A percentile compares a stretch with the other conserved stretches of the same genome.
These are phyloP conservation scores for Nitzschia palea DNA, from an alignment of 108 stramenopile genomes.

Conservation along the genomic window DNA sequence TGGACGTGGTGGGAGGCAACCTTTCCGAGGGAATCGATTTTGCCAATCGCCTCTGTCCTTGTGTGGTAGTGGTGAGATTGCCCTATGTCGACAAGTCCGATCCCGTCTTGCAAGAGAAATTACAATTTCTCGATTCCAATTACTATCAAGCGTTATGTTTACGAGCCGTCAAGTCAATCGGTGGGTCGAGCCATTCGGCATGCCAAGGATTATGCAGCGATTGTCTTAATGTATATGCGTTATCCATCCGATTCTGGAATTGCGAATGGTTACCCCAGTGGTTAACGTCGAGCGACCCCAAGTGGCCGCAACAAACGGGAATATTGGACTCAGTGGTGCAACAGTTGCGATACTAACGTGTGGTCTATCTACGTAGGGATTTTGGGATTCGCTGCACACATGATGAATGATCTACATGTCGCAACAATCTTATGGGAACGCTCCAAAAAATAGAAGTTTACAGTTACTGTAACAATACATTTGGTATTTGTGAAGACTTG, in stretches of 20 bases:
- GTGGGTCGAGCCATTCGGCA: conserved; percentile 98
- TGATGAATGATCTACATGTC: too few relatives aligned
- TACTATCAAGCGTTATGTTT: conserved; percentile 96
- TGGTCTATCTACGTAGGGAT: too few relatives aligned
- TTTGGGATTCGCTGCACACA: too few relatives aligned
- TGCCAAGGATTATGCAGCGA: conserved; percentile 89
- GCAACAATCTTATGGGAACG: too few relatives aligned
- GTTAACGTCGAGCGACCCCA: conserved; percentile 44
- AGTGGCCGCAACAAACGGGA: conserved; percentile 20
- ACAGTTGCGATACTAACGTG: too few relatives aligned
- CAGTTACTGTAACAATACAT: too few relatives aligned
- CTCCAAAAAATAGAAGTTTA: too few relatives aligned
- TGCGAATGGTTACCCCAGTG: conserved; percentile 77
- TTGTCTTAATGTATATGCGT: conserved; percentile 86
- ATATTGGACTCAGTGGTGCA: background rate
- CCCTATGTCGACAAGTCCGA: conserved; percentile 98
- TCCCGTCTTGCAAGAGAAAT: conserved; percentile 93
- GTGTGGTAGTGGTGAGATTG: conserved; percentile 95
- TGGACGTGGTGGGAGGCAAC: conserved; percentile 97
- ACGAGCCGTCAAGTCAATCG: conserved; percentile 97
- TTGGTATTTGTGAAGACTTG: too few relatives aligned
- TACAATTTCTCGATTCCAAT: conserved; percentile 57
- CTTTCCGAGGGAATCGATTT: conserved; percentile 99
- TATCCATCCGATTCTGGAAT: conserved; percentile 71
- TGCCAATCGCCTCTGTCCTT: conserved; percentile 92